phyloP scores from a whole-genome alignment of 805 yeast genomes.

The Candida nanaspora region DNA sequence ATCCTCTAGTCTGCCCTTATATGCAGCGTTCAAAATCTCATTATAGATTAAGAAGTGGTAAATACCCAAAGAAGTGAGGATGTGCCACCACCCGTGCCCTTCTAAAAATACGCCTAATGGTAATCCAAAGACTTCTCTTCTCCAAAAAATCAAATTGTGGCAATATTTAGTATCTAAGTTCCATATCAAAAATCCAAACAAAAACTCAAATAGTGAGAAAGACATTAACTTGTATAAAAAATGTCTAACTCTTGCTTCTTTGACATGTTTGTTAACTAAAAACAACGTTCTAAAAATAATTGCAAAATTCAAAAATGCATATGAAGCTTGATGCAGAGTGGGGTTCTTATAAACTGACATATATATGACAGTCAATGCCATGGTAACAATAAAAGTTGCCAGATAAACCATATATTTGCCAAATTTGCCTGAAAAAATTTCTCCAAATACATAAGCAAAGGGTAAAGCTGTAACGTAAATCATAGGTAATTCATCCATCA shows the following conservation, averaged over 20 bases:
- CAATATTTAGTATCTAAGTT: constrained; percentile 79
- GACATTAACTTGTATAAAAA: constrained; percentile 49
- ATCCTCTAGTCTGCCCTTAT: constrained; percentile 42
- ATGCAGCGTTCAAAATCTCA: constrained; percentile 63
- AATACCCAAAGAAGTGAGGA: constrained; percentile 73
- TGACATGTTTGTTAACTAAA: constrained; percentile 47
- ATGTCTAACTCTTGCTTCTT: constrained; percentile 36
- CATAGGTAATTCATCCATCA: constrained; percentile 93
- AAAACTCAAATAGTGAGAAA: constrained; percentile 54
- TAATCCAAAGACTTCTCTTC: constrained; percentile 59
- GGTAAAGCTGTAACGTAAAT: constrained; percentile 93
- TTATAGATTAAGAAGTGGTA: constrained; percentile 72
- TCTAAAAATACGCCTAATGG: constrained; percentile 83
- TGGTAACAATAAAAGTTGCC: constrained; percentile 15
- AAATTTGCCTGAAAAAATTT: neutral
- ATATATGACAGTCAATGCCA: constrained; percentile 58
- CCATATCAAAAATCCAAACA: constrained; percentile 75
- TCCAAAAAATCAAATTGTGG: constrained; percentile 42
- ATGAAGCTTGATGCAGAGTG: constrained; percentile 77
- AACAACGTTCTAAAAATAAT: constrained; percentile 52
- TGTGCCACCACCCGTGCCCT: constrained; percentile 96
- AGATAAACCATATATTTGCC: constrained; percentile 9
- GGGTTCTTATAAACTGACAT: constrained; percentile 56
- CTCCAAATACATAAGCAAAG: constrained; percentile 31
- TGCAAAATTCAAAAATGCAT: constrained; percentile 61